Evolutionary conservation across 495 filamentous ascomycete genomes (phyloP).

Genomic region (Tricharina praecox): DNA sequence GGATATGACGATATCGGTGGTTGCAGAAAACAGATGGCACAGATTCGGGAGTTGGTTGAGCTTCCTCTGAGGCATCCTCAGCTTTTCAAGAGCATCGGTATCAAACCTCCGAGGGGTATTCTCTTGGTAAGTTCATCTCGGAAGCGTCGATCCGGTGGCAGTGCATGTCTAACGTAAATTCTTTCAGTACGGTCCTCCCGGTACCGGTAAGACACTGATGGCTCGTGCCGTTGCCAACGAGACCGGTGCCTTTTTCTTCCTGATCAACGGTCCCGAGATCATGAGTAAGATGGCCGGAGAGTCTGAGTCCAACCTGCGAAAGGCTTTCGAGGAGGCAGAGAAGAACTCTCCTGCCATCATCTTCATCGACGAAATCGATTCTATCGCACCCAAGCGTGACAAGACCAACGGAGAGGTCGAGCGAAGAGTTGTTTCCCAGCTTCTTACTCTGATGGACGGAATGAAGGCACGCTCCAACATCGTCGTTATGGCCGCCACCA

Average conservation of each 20-base stretch:
- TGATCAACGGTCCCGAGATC: slow-evolving; percentile 95
- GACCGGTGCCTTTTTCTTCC: slow-evolving; percentile 97
- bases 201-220: slow-evolving; percentile 99
- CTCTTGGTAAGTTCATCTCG: slow-evolving; percentile 40
- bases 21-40: slow-evolving; percentile 98
- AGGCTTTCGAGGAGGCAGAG: slow-evolving; percentile 97
- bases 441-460: slow-evolving; percentile 95
- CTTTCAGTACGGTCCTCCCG: slow-evolving; percentile 63
- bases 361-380: slow-evolving; percentile 99
- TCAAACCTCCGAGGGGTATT: slow-evolving; percentile 97
- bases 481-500: slow-evolving; percentile 96
- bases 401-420: slow-evolving; percentile 99
- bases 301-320: slow-evolving; percentile 91
- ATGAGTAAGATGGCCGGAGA: slow-evolving; percentile 99
- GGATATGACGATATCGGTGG: slow-evolving; percentile 99
- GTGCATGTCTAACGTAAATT: slow-evolving; percentile 1
- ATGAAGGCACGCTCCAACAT: slow-evolving; percentile 99
- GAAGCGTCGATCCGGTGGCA: too few relatives aligned
- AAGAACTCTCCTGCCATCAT: slow-evolving; percentile 99
- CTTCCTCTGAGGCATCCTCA: slow-evolving; percentile 89
- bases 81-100: slow-evolving; percentile 99
- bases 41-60: slow-evolving; percentile 96
- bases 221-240: slow-evolving; percentile 97
- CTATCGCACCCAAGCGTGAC: slow-evolving; percentile 96
- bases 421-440: slow-evolving; percentile 92